These are phyloP conservation scores for Trichoderma erinaceum DNA, from an alignment of 495 filamentous ascomycete species.

Conservation along the genomic window DNA sequence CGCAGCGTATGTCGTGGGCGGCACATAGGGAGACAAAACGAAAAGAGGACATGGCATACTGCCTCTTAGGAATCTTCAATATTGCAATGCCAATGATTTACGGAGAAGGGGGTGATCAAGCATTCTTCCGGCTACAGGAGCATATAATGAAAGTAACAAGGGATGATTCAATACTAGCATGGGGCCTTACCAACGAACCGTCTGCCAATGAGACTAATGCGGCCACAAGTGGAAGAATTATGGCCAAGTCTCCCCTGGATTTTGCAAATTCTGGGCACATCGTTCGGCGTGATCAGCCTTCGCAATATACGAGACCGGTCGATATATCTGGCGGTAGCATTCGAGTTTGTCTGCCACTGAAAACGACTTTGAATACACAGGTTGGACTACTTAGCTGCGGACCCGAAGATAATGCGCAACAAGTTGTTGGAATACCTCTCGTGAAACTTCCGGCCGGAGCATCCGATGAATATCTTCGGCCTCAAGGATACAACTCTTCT, in stretches of 20 bases:
- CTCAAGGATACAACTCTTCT: constrained; percentile 1
- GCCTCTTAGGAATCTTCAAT: constrained; percentile 18
- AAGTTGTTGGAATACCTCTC: constrained; percentile 20
- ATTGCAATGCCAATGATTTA: constrained; percentile 20
- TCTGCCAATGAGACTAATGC: neutral
- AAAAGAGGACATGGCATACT: constrained; percentile 19
- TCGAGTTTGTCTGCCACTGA: constrained; percentile 16
- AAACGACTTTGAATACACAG: neutral
- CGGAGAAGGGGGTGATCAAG: constrained; percentile 20
- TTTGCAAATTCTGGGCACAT: constrained; percentile 21
- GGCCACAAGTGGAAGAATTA: constrained; percentile 11
- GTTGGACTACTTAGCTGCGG: constrained; percentile 20
- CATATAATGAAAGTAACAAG: constrained; percentile 25
- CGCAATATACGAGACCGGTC: constrained; percentile 12
- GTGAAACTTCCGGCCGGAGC: neutral
- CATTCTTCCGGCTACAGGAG: constrained; percentile 33
- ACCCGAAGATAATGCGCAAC: constrained; percentile 16
- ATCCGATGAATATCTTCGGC: constrained; percentile 20
- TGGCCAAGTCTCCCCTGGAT: constrained; percentile 18
- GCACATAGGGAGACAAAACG: constrained; percentile 16
- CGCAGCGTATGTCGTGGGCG: constrained; percentile 21
- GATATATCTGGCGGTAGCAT: constrained; percentile 21
- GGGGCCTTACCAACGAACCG: constrained; percentile 22
- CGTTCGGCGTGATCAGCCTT: constrained; percentile 11
- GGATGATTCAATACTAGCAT: constrained; percentile 25